A percentile compares a stretch with the other conserved stretches of the same genome.
phyloP scores from a whole-genome alignment of 176 grass and related monocot genomes.

The Saccharum officinarum region DNA sequence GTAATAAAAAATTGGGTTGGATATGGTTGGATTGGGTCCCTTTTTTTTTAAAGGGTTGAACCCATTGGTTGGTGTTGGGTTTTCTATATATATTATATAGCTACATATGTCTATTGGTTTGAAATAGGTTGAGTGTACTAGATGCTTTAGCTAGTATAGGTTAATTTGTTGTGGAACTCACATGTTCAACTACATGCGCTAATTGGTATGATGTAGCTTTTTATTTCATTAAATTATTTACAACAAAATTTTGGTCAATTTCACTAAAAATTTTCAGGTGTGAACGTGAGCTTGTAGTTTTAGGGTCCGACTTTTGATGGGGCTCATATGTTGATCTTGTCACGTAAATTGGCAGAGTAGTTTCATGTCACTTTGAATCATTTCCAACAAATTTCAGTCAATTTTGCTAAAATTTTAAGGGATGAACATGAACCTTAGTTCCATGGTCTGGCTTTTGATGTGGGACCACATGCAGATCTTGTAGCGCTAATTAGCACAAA shows the following conservation, averaged over 20 bases:
- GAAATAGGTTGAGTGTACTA: not conserved
- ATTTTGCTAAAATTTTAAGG: not conserved
- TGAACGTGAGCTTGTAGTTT: not conserved
- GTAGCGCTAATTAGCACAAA: not conserved
- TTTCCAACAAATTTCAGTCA: not conserved
- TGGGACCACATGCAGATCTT: not conserved
- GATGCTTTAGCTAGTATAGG: not conserved
- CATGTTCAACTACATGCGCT: not conserved
- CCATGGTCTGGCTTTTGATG: not conserved
- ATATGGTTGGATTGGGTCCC: not conserved
- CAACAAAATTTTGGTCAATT: not conserved
- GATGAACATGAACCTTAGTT: not conserved
- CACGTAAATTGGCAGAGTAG: not conserved
- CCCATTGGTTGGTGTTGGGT: not conserved
- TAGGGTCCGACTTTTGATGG: not conserved
- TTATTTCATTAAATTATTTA: not conserved
- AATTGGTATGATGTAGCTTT: not conserved
- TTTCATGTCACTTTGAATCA: not conserved
- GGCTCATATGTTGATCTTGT: too few relatives aligned
- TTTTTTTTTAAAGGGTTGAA: not conserved
- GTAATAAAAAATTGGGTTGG: not conserved
- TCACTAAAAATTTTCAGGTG: not conserved
- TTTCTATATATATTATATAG: not conserved
- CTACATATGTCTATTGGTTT: not conserved
- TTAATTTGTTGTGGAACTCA: not conserved